Evolutionary conservation across 805 yeast genomes (phyloP), one percentile per base, ranked within the genome.

Genomic region (Lachancea fermentati): DNA sequence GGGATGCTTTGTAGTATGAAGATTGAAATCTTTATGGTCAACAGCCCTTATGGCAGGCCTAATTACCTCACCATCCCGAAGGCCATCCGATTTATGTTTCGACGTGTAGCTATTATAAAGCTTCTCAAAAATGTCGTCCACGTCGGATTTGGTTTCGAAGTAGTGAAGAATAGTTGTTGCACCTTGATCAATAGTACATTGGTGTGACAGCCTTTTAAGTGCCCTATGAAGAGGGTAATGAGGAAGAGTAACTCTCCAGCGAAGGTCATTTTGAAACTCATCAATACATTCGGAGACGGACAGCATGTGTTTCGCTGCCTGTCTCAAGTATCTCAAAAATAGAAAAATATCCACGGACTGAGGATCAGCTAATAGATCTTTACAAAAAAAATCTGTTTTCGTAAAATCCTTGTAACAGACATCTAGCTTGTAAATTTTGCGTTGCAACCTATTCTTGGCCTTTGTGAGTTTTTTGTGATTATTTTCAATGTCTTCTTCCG

Each of bases 101-200:
- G 76, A 71, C 0, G 75, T 70, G 45, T 70, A 69, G 16, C 67
- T 47, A 42, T 69, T 68, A 49, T 70, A 68, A 3, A 71, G 61
- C 40, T 66, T 58, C 34, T 66, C 69, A 46, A 73, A 71, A 1
- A 72, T 66, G 37, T 68, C 72, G 41, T 68, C 71, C 5, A 73
- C 75, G 36, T 69, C 75, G 12, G 55, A 34, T 41, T 68, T 67
- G 1, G 71, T 59, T 39, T 69, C 72, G 37, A 59, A 61, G 45
- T 69, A 72, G 30, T 67, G 62, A 14, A 65, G 59, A 5, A 69
- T 66, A n/a, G 65, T 60, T 18, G 67, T 67, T 2, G 72, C 68
- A 14, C 78, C 78, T 47, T 69, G 69, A 50, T 73, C 78, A 26
- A 64, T 58, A 5, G 67, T 52, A 45, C 72, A 69, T 34, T 65